A percentile compares a stretch with the other conserved stretches of the same genome.
Evolutionary conservation across 2,329 filamentous ascomycete species (phyloP).

Genomic region (Ophiostoma sp.): DNA sequence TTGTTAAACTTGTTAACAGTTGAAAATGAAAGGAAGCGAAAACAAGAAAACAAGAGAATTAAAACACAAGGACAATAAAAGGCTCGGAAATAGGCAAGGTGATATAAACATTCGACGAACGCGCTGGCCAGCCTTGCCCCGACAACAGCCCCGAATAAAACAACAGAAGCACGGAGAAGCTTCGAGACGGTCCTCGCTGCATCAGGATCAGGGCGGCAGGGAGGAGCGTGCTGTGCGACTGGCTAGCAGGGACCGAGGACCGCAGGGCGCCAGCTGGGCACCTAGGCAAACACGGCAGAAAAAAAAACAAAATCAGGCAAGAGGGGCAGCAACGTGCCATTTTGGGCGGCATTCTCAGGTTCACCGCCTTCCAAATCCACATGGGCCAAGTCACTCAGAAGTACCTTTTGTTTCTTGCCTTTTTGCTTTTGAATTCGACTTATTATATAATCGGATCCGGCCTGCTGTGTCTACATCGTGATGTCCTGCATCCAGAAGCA

Average conservation of each 20-base stretch:
- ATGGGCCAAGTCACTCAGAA: background rate
- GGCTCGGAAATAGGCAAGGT: background rate
- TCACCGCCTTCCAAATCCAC: background rate
- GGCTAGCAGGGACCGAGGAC: background rate
- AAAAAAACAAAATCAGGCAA: conserved; percentile 10
- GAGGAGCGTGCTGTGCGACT: background rate
- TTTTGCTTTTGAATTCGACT: background rate
- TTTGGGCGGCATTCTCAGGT: background rate
- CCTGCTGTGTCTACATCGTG: background rate
- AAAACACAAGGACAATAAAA: background rate
- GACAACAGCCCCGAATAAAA: conserved; percentile 3
- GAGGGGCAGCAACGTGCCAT: conserved; percentile 9
- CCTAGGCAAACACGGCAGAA: background rate
- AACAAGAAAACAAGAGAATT: background rate
- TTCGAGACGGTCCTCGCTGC: conserved; percentile 21
- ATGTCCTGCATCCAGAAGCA: background rate
- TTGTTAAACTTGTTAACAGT: background rate
- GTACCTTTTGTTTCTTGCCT: too few relatives aligned
- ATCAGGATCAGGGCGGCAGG: background rate
- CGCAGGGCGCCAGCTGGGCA: background rate
- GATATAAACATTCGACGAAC: background rate
- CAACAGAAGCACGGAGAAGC: conserved; percentile 22
- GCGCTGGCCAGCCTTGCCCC: conserved; percentile 12
- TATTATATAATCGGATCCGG: background rate
- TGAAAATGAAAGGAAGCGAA: background rate